phyloP scores from a whole-genome alignment of 2,329 filamentous ascomycete species.

The Pyrenochaeta sp. region DNA sequence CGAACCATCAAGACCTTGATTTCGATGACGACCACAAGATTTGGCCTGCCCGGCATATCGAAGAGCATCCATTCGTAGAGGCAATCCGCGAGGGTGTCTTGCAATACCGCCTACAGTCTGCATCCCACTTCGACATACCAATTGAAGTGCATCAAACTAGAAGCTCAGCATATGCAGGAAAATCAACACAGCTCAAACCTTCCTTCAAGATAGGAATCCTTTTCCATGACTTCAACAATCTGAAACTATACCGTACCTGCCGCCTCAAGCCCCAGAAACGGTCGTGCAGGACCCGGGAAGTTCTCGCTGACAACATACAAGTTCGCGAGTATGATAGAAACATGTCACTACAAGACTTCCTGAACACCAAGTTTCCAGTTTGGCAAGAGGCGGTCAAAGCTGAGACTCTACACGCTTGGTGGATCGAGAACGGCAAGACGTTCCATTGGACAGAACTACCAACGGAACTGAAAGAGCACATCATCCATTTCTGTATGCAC shows the following conservation, averaged over 20 bases:
- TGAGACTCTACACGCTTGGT: slow-evolving; percentile 26
- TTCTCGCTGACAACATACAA: not conserved
- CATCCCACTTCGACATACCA: slow-evolving; percentile 5
- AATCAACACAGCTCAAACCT: not conserved
- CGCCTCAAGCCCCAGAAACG: not conserved
- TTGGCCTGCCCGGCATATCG: not conserved
- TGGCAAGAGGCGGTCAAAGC: not conserved
- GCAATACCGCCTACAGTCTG: slow-evolving; percentile 15
- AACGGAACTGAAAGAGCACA: slow-evolving; percentile 36
- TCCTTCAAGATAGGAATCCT: slow-evolving; percentile 8
- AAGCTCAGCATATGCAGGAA: not conserved
- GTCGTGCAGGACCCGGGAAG: not conserved
- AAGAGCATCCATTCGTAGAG: slow-evolving; percentile 13
- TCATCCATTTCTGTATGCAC: slow-evolving; percentile 31
- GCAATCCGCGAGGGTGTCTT: slow-evolving; percentile 9
- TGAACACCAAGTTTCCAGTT: slow-evolving; percentile 12
- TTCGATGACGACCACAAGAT: not conserved
- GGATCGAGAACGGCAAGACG: slow-evolving; percentile 28
- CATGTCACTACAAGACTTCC: slow-evolving; percentile 12
- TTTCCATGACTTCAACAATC: slow-evolving; percentile 11
- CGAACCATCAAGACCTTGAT: no score
- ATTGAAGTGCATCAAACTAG: slow-evolving; percentile 13
- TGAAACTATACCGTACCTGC: slow-evolving; percentile 5
- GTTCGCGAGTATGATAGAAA: not conserved
- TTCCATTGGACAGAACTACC: slow-evolving; percentile 38